A percentile compares a stretch with the other conserved stretches of the same genome.
Conservation (phyloP, 345 rosid species). For the Citrus mangshanensis region DNA sequence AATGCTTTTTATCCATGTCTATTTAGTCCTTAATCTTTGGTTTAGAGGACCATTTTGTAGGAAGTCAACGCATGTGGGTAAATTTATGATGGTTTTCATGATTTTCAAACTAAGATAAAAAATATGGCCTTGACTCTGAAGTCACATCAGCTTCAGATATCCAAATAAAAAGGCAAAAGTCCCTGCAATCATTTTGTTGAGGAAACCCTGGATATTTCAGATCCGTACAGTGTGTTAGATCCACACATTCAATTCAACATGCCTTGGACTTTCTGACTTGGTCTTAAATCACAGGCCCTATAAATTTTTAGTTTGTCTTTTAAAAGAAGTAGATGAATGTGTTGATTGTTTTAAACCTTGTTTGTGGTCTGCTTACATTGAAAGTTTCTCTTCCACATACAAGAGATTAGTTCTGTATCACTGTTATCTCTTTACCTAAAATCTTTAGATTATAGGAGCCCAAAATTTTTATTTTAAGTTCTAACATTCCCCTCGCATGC, state of each 20-base stretch:
- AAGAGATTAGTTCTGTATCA: background rate
- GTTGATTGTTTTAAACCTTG: background rate
- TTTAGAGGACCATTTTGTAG: background rate
- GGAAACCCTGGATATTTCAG: background rate
- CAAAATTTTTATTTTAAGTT: background rate
- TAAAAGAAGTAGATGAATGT: background rate
- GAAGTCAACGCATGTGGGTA: background rate
- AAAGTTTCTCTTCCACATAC: background rate
- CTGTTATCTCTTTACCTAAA: background rate
- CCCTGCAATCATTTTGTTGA: background rate
- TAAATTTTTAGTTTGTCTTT: background rate
- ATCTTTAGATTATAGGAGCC: background rate
- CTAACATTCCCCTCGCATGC: background rate
- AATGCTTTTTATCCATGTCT: background rate
- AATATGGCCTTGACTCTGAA: background rate
- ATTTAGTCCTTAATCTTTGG: background rate
- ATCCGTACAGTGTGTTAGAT: background rate
- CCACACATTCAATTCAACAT: background rate
- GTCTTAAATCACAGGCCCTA: background rate
- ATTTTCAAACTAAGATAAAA: background rate
- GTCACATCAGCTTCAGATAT: background rate
- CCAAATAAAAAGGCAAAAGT: background rate
- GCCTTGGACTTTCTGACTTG: background rate
- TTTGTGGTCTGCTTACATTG: background rate
- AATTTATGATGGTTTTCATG: background rate